phyloP scores from a whole-genome alignment of 768 basidiomycete genomes.

The Pholiota conissans region DNA sequence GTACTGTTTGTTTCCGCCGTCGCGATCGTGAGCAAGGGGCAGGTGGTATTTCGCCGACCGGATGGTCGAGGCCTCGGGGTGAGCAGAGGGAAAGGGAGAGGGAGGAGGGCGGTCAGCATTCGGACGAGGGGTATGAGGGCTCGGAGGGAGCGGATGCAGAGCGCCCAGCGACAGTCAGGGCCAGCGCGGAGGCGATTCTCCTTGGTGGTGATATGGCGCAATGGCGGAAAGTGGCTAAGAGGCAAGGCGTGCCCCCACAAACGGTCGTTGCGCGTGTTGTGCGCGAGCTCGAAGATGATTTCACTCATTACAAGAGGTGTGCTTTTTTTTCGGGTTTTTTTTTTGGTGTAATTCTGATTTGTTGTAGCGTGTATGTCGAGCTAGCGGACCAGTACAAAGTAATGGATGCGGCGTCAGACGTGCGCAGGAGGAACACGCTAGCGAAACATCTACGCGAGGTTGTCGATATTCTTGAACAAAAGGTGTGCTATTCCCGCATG shows the following conservation, averaged over 20 bases:
- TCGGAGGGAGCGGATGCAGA: conserved; percentile 34
- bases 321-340: conserved; percentile 23
- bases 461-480: conserved; percentile 88
- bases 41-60: conserved; percentile 9
- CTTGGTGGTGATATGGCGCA: conserved; percentile 27
- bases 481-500: conserved; percentile 49
- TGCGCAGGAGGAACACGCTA: conserved; percentile 79
- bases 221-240: conserved; percentile 30
- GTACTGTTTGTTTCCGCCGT: conserved; percentile 62
- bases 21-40: conserved; percentile 19
- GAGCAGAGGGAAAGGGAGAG: conserved; percentile 1
- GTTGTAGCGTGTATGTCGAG: conserved; percentile 81
- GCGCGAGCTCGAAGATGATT: conserved; percentile 91
- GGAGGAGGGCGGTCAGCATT: conserved; percentile 26
- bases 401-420: conserved; percentile 83
- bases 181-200: conserved; percentile 11
- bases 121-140: conserved; percentile 53
- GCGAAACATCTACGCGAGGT: conserved; percentile 90
- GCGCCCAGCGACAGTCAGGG: neutral
- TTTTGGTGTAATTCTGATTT: conserved; percentile 5
- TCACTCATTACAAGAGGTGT: conserved; percentile 91
- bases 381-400: conserved; percentile 91
- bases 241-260: conserved; percentile 71
- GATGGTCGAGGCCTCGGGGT: conserved; percentile 11
- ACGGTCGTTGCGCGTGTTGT: conserved; percentile 83